phyloP scores from a whole-genome alignment of 2,329 filamentous ascomycete genomes.

The Emergomyces orientalis region DNA sequence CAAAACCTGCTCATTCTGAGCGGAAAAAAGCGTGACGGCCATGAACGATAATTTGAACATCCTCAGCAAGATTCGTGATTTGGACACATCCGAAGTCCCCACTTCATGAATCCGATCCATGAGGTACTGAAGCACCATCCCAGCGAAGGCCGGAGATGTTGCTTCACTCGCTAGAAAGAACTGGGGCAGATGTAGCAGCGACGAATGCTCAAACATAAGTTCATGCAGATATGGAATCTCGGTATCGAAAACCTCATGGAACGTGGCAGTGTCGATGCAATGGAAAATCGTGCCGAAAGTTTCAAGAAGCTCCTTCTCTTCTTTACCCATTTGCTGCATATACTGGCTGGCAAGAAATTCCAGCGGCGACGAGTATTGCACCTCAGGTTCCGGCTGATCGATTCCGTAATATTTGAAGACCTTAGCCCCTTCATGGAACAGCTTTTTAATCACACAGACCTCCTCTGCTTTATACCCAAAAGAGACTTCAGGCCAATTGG shows the following conservation, averaged over 20 bases:
- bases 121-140: slow-evolving; percentile 93
- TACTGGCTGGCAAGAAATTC: slow-evolving; percentile 93
- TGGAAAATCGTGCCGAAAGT: slow-evolving; percentile 98
- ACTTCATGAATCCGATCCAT: slow-evolving; percentile 97
- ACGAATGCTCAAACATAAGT: slow-evolving; percentile 95
- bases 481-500: slow-evolving; percentile 91
- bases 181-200: slow-evolving; percentile 87
- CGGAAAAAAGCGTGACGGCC: slow-evolving; percentile 92
- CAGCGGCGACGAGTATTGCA: slow-evolving; percentile 67
- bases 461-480: slow-evolving; percentile 97
- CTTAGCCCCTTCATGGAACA: slow-evolving; percentile 91
- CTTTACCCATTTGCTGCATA: slow-evolving; percentile 85
- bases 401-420: slow-evolving; percentile 97
- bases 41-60: slow-evolving; percentile 99
- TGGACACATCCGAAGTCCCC: slow-evolving; percentile 81
- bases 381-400: slow-evolving; percentile 65
- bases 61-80: slow-evolving; percentile 81
- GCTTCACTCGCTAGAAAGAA: slow-evolving; percentile 98
- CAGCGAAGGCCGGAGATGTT: slow-evolving; percentile 93
- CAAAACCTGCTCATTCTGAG: slow-evolving; percentile 90
- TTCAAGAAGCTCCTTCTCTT: slow-evolving; percentile 95
- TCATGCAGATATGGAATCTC: slow-evolving; percentile 96
- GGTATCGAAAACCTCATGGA: slow-evolving; percentile 95
- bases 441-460: slow-evolving; percentile 88
- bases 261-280: slow-evolving; percentile 94